Evolutionary conservation across 2,329 filamentous ascomycete genomes (phyloP).

Genomic region (Colletotrichum tofieldiae): DNA sequence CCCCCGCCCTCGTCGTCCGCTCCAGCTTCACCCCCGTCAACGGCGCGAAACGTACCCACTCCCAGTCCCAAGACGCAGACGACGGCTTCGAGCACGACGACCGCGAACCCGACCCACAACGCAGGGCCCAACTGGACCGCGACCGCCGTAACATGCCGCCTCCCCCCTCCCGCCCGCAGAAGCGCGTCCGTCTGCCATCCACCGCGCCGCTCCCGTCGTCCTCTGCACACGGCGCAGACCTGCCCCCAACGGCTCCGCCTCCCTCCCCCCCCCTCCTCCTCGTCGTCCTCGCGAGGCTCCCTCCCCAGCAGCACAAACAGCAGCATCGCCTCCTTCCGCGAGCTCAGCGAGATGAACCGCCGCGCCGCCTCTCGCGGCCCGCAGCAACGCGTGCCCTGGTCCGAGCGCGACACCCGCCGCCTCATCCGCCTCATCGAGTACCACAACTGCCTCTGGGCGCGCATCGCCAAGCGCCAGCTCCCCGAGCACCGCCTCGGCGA

Average conservation of each 20-base stretch:
- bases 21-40: conserved; percentile 30
- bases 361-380: conserved; percentile 22
- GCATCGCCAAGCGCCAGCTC: conserved; percentile 48
- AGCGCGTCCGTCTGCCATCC: conserved; percentile 18
- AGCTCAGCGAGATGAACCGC: conserved; percentile 33
- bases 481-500: conserved; percentile 30
- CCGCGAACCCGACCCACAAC: conserved; percentile 41
- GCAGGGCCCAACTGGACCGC: conserved; percentile 46
- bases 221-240: neutral
- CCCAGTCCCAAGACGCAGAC: conserved; percentile 33
- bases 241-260: conserved; percentile 32
- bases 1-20: neutral
- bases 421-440: conserved; percentile 61
- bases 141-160: conserved; percentile 45
- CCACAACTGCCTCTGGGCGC: conserved; percentile 57
- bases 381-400: conserved; percentile 58
- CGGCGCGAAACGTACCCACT: neutral
- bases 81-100: conserved; percentile 46
- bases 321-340: conserved; percentile 50
- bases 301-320: conserved; percentile 42
- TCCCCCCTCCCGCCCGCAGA: conserved; percentile 23
- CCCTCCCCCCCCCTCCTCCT: conserved; percentile 44
- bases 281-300: conserved; percentile 45
- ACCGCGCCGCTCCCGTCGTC: conserved; percentile 2
- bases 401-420: conserved; percentile 55